Evolutionary conservation across 2,329 filamentous ascomycete genomes (phyloP).

Genomic region (Leptographium wingfieldii): DNA sequence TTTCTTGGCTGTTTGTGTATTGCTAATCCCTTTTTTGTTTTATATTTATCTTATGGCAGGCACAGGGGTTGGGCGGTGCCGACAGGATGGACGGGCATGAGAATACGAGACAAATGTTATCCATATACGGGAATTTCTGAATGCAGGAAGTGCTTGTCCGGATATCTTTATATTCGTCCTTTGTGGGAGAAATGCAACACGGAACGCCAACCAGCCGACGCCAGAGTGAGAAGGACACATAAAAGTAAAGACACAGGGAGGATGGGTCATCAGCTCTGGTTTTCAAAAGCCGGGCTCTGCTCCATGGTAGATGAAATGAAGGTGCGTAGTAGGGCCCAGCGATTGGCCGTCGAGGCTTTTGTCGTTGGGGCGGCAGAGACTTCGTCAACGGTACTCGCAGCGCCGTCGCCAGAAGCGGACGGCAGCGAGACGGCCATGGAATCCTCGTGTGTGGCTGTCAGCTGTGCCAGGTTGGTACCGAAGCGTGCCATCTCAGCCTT

Average conservation of each 20-base stretch:
- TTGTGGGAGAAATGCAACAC: background rate
- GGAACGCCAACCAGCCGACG: background rate
- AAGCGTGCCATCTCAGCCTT: constrained; percentile 74
- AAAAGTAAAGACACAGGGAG: background rate
- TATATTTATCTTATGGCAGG: background rate
- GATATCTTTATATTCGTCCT: background rate
- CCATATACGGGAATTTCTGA: background rate
- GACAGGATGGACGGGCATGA: background rate
- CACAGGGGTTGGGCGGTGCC: too few relatives aligned
- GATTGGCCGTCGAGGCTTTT: constrained; percentile 33
- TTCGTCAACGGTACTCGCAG: constrained; percentile 5
- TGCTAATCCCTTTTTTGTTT: background rate
- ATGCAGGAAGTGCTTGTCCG: background rate
- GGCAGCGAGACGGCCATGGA: constrained; percentile 4
- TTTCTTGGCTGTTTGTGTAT: background rate
- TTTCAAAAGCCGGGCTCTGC: constrained; percentile 64
- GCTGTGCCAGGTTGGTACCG: constrained; percentile 65
- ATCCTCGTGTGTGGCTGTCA: constrained; percentile 31
- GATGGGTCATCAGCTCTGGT: background rate
- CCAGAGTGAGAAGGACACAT: background rate
- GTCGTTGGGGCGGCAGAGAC: constrained; percentile 3
- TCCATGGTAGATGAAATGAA: constrained; percentile 86
- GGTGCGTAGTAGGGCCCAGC: constrained; percentile 70
- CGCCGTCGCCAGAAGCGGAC: background rate
- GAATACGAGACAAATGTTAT: background rate